Evolutionary conservation across 495 filamentous ascomycete genomes (phyloP), one percentile per base, ranked within the genome.

Genomic region (Physcia stellaris): DNA sequence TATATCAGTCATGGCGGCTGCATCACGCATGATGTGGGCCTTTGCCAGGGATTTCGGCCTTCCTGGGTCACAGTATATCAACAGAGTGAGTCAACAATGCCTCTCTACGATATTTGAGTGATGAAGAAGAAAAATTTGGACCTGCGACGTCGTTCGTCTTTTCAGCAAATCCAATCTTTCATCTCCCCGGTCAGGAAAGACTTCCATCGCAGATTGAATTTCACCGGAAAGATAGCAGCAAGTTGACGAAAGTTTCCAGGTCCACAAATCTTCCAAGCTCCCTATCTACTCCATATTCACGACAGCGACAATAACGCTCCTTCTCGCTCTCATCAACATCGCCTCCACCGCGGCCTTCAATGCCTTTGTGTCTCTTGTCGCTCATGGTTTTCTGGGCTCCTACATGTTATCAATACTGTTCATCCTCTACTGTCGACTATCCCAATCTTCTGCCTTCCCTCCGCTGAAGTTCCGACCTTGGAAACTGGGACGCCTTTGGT

Each of bases 11-110:
- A 48, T 64, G 0, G 59, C 67, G 6, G 60, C 64, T 2, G 55
- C 66, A 20, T 73, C 69, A 6, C 60, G 71, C 22, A 67, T 69
- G 45, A 49, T 54, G 15, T 73, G 70, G 70, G 62, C 63, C 2
- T 73, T 75, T 37, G 62, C 66, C 2, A 50, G 69, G 9, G 70
- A 74, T 38, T 41, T 54, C 13, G 69, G 64, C 9, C 40, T 67
- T 16, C 65, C 68, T 0, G 64, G 56, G 36, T 59, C 59, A 29
- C 47, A 35, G 12, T 60, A 48, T 28, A 27, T 67, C 33, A 50
- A 53, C 27, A 38, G 38, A 11, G 37, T 29, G 27, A 28, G 37
- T 29, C 4, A n/a, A n/a, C n/a, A n/a, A n/a, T n/a, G n/a, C n/a
- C n/a, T n/a, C n/a, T n/a, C n/a, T n/a, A n/a, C n/a, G n/a, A n/a